phyloP scores from a whole-genome alignment of 306 rosid genomes.

The Psophocarpus tetragonolobus region DNA sequence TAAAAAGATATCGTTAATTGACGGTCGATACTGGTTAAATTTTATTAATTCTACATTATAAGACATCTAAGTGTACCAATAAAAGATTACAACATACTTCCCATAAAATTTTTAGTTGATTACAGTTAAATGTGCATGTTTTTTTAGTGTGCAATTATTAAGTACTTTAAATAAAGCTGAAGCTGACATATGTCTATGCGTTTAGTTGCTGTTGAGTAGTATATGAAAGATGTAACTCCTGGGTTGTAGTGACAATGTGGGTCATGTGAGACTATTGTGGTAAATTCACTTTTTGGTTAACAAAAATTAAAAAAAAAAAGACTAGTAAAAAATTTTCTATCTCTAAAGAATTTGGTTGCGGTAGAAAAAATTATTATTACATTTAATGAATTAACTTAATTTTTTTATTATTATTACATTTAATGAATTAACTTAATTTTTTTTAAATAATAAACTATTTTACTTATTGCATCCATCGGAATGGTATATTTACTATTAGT shows the following conservation, averaged over 20 bases:
- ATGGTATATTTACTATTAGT: no score
- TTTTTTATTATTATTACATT: no score
- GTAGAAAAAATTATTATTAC: no score
- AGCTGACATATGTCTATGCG: slow-evolving; percentile 1
- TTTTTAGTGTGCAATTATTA: neutral
- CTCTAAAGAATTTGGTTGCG: no score
- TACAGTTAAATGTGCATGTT: neutral
- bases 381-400: no score
- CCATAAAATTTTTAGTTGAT: neutral
- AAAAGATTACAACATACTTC: neutral
- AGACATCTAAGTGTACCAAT: neutral
- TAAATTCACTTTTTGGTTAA: no score
- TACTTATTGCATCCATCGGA: no score
- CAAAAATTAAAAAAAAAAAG: no score
- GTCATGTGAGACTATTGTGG: no score
- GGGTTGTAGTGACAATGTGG: neutral
- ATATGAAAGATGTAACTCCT: neutral
- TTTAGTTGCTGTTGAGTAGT: neutral
- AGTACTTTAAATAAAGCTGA: neutral
- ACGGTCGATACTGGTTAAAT: neutral
- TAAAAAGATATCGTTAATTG: neutral
- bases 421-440: no score
- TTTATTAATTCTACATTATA: neutral
- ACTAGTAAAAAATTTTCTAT: no score
- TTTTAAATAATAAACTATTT: no score